Conservation (phyloP, 495 filamentous ascomycete genomes). For the Penicillium parvum region DNA sequence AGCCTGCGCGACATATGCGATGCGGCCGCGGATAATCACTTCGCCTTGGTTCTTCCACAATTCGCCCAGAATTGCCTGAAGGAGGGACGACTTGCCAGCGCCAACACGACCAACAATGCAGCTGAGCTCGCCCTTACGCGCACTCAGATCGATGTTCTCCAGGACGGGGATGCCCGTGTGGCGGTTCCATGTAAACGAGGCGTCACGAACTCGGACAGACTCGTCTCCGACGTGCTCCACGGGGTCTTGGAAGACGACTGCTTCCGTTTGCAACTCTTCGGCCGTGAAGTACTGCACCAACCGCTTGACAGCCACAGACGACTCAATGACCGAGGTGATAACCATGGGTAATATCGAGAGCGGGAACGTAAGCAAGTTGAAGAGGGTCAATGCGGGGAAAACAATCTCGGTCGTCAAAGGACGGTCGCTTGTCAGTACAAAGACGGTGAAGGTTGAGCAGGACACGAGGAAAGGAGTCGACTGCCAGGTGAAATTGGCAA, state of each 20-base stretch:
- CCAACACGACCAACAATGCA: conserved; percentile 97
- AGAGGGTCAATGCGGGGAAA: conserved; percentile 88
- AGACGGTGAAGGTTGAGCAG: conserved; percentile 93
- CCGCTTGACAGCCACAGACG: conserved; percentile 84
- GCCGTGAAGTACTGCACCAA: conserved; percentile 81
- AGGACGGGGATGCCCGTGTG: conserved; percentile 58
- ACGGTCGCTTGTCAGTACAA: conserved; percentile 72
- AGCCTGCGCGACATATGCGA: conserved; percentile 89
- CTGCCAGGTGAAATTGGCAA: conserved; percentile 99
- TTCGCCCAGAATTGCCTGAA: conserved; percentile 83
- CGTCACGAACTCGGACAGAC: conserved; percentile 74
- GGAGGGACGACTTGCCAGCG: conserved; percentile 86
- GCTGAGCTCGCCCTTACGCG: conserved; percentile 83
- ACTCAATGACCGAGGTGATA: conserved; percentile 93
- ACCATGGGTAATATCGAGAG: conserved; percentile 95
- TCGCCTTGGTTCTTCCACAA: conserved; percentile 85
- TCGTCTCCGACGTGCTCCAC: conserved; percentile 76
- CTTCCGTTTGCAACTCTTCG: conserved; percentile 85
- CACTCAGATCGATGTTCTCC: conserved; percentile 78
- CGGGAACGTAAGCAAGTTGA: conserved; percentile 93
- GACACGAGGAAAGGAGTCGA: conserved; percentile 98
- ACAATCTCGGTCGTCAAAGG: conserved; percentile 93
- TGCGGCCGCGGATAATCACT: conserved; percentile 72
- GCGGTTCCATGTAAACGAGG: conserved; percentile 91
- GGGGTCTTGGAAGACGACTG: conserved; percentile 63